A percentile compares a stretch with the other conserved stretches of the same genome.
Evolutionary conservation across 1,139 yeast species (phyloP).

Genomic region (Suhomyces anneliseae): DNA sequence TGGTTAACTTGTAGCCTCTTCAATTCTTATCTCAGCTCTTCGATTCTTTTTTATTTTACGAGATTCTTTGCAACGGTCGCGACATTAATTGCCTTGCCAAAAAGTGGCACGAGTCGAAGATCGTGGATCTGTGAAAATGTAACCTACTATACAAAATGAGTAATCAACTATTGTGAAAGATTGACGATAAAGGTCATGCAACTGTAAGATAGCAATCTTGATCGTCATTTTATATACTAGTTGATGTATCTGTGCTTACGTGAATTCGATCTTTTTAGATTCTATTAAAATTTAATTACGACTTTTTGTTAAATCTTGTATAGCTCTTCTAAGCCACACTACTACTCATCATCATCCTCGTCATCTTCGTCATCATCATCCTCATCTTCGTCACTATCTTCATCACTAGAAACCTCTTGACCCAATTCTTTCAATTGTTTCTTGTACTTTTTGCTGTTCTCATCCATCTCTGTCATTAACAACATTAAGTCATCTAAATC

Average conservation of each 20-base stretch:
- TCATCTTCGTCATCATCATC: slow-evolving; percentile 21
- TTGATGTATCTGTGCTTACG: too few relatives aligned
- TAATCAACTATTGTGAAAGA: too few relatives aligned
- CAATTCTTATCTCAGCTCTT: background rate
- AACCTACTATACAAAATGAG: too few relatives aligned
- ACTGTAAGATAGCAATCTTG: too few relatives aligned
- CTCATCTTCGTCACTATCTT: slow-evolving; percentile 38
- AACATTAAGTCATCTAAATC: slow-evolving; percentile 79
- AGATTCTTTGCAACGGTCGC: background rate
- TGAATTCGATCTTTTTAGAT: too few relatives aligned
- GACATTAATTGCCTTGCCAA: background rate
- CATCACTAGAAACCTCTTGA: slow-evolving; percentile 48
- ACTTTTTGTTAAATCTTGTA: background rate
- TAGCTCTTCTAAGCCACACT: background rate
- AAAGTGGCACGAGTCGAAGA: too few relatives aligned
- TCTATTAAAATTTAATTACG: too few relatives aligned
- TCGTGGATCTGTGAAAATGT: too few relatives aligned
- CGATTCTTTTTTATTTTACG: background rate
- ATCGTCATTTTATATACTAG: too few relatives aligned
- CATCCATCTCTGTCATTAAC: slow-evolving; percentile 73
- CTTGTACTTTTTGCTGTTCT: slow-evolving; percentile 62
- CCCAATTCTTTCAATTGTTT: slow-evolving; percentile 50
- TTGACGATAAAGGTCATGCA: too few relatives aligned
- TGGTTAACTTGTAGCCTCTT: slow-evolving; percentile 9
- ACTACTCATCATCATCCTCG: slow-evolving; percentile 12